A percentile compares a stretch with the other conserved stretches of the same genome.
Conservation (phyloP, 192 early-diverging fungal species). For the Coemansia sp. region DNA sequence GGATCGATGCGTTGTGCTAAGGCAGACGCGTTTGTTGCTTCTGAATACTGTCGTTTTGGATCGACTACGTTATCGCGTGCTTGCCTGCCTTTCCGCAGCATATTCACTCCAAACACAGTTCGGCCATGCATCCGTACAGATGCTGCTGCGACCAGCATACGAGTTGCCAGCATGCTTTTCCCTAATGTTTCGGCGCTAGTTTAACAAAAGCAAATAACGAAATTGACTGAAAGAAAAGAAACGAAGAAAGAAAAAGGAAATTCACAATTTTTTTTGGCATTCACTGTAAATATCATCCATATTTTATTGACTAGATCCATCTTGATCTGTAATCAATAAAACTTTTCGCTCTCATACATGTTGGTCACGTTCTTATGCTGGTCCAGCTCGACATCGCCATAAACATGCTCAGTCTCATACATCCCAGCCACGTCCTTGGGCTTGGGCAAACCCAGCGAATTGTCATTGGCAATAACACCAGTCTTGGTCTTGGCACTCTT, state of each 20-base stretch:
- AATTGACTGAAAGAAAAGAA: too few species aligned
- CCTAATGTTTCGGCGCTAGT: too few species aligned
- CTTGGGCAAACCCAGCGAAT: slow-evolving; percentile 14
- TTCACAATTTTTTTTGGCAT: too few species aligned
- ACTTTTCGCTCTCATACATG: slow-evolving; percentile 38
- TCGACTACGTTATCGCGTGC: neutral
- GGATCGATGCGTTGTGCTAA: neutral
- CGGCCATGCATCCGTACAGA: too few species aligned
- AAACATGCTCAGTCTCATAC: slow-evolving; percentile 31
- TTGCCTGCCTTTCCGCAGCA: neutral
- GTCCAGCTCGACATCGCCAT: slow-evolving; percentile 37
- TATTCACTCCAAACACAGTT: too few species aligned
- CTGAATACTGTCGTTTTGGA: neutral
- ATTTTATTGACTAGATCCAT: neutral
- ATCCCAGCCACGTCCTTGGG: slow-evolving; percentile 25
- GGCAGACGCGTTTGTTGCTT: neutral
- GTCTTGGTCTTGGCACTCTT: slow-evolving; percentile 2
- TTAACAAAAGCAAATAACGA: too few species aligned
- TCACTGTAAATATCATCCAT: neutral
- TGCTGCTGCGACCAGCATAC: too few species aligned
- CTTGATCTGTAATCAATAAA: slow-evolving; percentile 19
- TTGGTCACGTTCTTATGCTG: slow-evolving; percentile 9
- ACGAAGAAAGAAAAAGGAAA: too few species aligned
- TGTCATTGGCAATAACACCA: neutral
- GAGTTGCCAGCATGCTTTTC: too few species aligned